A percentile compares a stretch with the other conserved stretches of the same genome.
phyloP scores from a whole-genome alignment of 257 asterid genomes.

The Datura wrightii region DNA sequence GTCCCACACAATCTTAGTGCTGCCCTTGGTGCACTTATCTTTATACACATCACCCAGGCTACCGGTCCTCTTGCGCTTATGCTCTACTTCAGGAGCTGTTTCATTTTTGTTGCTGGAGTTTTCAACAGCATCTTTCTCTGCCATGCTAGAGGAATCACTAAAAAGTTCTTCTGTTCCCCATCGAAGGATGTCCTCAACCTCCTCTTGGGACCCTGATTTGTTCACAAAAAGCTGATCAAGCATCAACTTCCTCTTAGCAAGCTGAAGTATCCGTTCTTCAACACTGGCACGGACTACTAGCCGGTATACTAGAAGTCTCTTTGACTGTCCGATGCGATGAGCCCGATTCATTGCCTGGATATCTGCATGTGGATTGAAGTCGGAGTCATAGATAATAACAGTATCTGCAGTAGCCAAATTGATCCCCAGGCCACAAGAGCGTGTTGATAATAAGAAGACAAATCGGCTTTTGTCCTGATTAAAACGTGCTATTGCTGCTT shows the following conservation, averaged over 20 bases:
- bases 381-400: conserved; percentile 94
- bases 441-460: conserved; percentile 90
- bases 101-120: conserved; percentile 56
- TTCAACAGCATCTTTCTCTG: conserved; percentile 65
- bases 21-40: conserved; percentile 86
- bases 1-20: conserved; percentile 84
- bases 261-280: conserved; percentile 98
- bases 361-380: conserved; percentile 99
- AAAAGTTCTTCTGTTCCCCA: conserved; percentile 99
- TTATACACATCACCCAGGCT: conserved; percentile 95
- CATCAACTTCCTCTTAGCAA: conserved; percentile 97
- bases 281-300: conserved; percentile 99
- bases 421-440: conserved; percentile 99
- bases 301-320: conserved; percentile 92
- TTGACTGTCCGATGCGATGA: conserved; percentile 95
- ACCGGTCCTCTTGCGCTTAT: conserved; percentile 76
- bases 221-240: conserved; percentile 95
- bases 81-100: conserved; percentile 60
- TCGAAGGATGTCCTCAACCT: conserved; percentile 89
- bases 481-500: conserved; percentile 90
- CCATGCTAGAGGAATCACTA: conserved; percentile 59
- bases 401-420: conserved; percentile 99
- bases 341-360: conserved; percentile 99
- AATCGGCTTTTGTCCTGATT: conserved; percentile 96
- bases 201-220: conserved; percentile 94